phyloP scores from a whole-genome alignment of 768 basidiomycete genomes.

The Lanmaoa rubissima region DNA sequence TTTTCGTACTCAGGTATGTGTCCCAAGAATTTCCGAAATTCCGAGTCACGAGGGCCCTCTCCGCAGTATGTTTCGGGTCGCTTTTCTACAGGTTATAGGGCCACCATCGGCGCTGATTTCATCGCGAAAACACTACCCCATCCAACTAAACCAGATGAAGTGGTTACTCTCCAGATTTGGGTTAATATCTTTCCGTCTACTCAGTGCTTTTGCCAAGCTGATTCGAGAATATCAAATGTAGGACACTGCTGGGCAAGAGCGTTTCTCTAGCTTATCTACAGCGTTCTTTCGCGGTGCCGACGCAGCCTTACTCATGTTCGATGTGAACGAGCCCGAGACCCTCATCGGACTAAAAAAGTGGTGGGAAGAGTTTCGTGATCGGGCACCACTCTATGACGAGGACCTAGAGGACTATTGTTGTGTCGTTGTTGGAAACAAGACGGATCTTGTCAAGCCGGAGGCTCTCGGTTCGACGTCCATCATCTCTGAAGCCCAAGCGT shows the following conservation, averaged over 20 bases:
- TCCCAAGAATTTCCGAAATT: background rate
- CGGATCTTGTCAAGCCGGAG: constrained; percentile 45
- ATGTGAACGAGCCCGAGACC: constrained; percentile 65
- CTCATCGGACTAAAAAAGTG: constrained; percentile 61
- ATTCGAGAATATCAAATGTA: constrained; percentile 27
- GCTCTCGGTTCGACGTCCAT: constrained; percentile 16
- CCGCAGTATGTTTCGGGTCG: constrained; percentile 71
- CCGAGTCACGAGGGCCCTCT: background rate
- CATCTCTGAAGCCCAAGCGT: constrained; percentile 44
- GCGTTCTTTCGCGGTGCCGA: constrained; percentile 88
- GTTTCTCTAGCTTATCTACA: constrained; percentile 77
- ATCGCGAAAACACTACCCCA: constrained; percentile 73
- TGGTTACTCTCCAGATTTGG: constrained; percentile 70
- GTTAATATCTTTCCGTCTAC: constrained; percentile 32
- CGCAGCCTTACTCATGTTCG: constrained; percentile 78
- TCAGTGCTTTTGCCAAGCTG: background rate
- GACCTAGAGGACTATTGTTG: constrained; percentile 65
- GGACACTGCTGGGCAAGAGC: constrained; percentile 88
- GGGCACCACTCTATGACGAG: constrained; percentile 65
- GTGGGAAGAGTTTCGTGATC: constrained; percentile 75
- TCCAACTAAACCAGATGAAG: constrained; percentile 50
- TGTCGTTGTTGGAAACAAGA: constrained; percentile 76
- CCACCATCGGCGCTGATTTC: constrained; percentile 90
- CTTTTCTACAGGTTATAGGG: constrained; percentile 75
- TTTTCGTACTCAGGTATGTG: constrained; percentile 65